Evolutionary conservation across 2,329 filamentous ascomycete species (phyloP), one percentile per base, ranked within the genome.

Genomic region (Cercospora zeina): DNA sequence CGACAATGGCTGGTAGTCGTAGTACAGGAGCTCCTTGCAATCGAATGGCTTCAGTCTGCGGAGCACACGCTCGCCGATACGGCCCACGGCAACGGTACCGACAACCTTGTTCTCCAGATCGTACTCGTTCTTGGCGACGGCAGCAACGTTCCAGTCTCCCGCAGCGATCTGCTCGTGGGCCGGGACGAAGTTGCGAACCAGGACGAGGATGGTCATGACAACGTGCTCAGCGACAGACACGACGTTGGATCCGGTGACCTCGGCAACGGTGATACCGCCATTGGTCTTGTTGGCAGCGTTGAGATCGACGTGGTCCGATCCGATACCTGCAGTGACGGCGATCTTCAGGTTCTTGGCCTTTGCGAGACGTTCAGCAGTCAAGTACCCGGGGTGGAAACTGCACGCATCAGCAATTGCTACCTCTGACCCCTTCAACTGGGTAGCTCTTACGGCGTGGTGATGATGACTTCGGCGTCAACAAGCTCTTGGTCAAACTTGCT

Each of bases 1-100:
- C 64, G 81, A 84, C 68, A 99, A 85, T 57, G 93, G 92, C 85
- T 99, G 95, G 89, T 99, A 99, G 83, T 99, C 95, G 78, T 90
- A 97, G 90, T 99, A 99, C 68, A 97, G 87, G 55, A 99, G 87
- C 85, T 97, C 93, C 88, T 96, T 96, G 91, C 95, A 99, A 84
- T 96, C 93, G 76, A 99, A 99, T 70, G 93, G 83, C 87, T 96
- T 96, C 74, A 99, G 89, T 70, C 95, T 88, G 79, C 93, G 90
- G 72, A 99, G 87, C 62, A 99, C 95, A 81, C 95, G 93, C 87
- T 97, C 93, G 74, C 95, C 95, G 73, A 99, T 99, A 77, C 95
- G 91, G 78, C 95, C 95, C 66, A 97, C 93, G 74, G 90, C 95
- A 63, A 99, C 95, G 76, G 95, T 99, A 74, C 95, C 95, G 71